Evolutionary conservation across 768 basidiomycete species (phyloP), one percentile per base, ranked within the genome.

Genomic region (Agrocybe chaxingu): DNA sequence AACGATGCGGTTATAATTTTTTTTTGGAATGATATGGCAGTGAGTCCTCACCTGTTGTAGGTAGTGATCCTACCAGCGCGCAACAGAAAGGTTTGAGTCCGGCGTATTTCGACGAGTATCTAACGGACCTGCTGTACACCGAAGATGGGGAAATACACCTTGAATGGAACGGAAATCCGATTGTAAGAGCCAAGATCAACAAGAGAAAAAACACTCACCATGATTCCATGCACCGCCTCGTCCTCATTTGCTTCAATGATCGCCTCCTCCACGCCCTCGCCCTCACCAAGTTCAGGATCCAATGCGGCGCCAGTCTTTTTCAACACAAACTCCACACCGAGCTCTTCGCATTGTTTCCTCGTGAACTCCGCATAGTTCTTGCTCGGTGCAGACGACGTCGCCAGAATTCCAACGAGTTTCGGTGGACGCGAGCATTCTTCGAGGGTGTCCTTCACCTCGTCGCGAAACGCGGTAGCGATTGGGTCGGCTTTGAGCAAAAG

Each of bases 121-220:
- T 51, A 8, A 71, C 84, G 54, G 59, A 91, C 91, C 82, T 92
- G 92, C 53, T 84, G 84, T 33, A 76, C 82, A 18, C 96, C 96
- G 61, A 91, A 97, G 57, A 98, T 96, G 1, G 97, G 97, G 70
- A 92, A 99, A 69, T 98, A 97, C 8, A 95, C 90, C 92, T 93
- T 33, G 42, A 45, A 56, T 45, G 42, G 24, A 31, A 33, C 16
- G 45, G 50, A n/a, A 32, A 43, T 8, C 12, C 16, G 35, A 52
- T 10, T 30, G 13, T 35, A 18, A 48, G 31, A 48, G 42, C 46
- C 49, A 42, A 6, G 42, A 24, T 33, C 13, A 19, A 30, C 13
- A 43, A 29, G 33, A 50, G 56, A 9, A 51, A 30, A 47, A 45
- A 49, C 18, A 59, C 81, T 53, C 57, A 95, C 97, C 95, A 98